Percentiles rank a stretch among this genome's conserved stretches.
phyloP scores from a whole-genome alignment of 768 basidiomycete species.

The Hemileccinum rubropunctum region DNA sequence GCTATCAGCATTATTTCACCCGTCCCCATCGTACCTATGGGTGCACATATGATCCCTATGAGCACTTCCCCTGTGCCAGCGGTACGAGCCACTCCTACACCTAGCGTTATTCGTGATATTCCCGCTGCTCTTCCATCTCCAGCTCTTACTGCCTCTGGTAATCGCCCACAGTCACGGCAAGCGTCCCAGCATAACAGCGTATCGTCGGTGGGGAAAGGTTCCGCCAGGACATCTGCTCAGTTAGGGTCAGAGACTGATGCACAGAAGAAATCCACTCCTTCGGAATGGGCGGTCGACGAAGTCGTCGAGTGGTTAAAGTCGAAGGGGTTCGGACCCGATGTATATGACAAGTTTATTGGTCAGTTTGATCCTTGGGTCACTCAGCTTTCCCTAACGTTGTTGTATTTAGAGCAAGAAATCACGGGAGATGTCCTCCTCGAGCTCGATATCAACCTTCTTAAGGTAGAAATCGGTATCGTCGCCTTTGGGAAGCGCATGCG shows the following conservation, averaged over 20 bases:
- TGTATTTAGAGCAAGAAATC: conserved; percentile 87
- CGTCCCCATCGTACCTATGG: conserved; percentile 21
- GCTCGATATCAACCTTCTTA: conserved; percentile 87
- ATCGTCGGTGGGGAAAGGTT: conserved; percentile 27
- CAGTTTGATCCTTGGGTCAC: conserved; percentile 22
- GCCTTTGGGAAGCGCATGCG: conserved; percentile 94
- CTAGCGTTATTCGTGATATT: conserved; percentile 24
- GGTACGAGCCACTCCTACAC: conserved; percentile 22
- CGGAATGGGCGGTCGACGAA: conserved; percentile 84
- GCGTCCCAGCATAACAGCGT: conserved; percentile 45
- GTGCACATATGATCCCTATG: conserved; percentile 18
- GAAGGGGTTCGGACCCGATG: conserved; percentile 82
- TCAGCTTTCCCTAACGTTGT: not conserved
- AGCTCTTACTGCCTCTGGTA: conserved; percentile 22
- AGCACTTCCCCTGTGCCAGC: conserved; percentile 22
- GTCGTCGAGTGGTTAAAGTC: conserved; percentile 85
- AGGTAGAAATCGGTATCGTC: conserved; percentile 87
- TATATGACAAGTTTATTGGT: conserved; percentile 88
- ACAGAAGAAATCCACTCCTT: conserved; percentile 42
- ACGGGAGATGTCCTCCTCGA: conserved; percentile 96
- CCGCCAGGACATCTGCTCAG: conserved; percentile 19
- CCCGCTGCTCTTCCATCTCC: conserved; percentile 32
- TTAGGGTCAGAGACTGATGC: conserved; percentile 18
- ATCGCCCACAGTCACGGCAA: conserved; percentile 24
- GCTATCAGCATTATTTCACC: conserved; percentile 22